Base-by-base conservation (phyloP, 495 filamentous ascomycete genomes). In the Penicillium odoratum region DNA sequence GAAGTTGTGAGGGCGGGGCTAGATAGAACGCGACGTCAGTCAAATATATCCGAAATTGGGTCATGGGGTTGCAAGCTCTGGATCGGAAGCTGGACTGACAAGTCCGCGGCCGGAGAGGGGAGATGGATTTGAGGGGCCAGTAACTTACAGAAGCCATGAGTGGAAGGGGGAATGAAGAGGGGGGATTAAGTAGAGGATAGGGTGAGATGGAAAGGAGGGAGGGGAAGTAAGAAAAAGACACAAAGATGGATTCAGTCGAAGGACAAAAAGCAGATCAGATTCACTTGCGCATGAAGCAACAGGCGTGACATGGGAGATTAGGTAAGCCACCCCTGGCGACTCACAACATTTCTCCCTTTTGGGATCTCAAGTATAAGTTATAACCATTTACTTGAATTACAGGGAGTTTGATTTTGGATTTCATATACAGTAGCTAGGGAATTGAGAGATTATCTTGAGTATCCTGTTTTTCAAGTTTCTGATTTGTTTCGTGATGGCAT, bases 101-200 rank as follows among this genome's bases (percentile, higher is more conserved):
- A 60, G 50, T 53, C 50, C 44, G 36, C 57, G 45, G 59, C 55
- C 42, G 30, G 33, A 47, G 60, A 61, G 62, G 62, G 60, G 58
- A 64, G 53, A 60, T 28, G 30, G 38, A 51, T 57, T 50, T 45
- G 51, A 46, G 47, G 44, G 55, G 60, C 52, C 34, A 60, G 60
- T 46, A 64, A 82, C 80, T 64, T 69, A 82, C 80, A 63, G 81
- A 82, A 78, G 81, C 79, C 81, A 84, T 84, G 69, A 57, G 57
- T 33, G 15, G 47, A 25, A 40, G 33, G 18, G 45, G 8, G 28
- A 55, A 40, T 50, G 51, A 63, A 58, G 26, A 54, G n/a, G 15
- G 9, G n/a, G 18, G 62, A 47, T 46, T 34, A 51, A 34, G 51
- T 38, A 55, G 25, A 42, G 21, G 56, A 59, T 34, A 54, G 51